Evolutionary conservation across 208 protist species (phyloP).

Genomic region (Angomonas ambiguus): DNA sequence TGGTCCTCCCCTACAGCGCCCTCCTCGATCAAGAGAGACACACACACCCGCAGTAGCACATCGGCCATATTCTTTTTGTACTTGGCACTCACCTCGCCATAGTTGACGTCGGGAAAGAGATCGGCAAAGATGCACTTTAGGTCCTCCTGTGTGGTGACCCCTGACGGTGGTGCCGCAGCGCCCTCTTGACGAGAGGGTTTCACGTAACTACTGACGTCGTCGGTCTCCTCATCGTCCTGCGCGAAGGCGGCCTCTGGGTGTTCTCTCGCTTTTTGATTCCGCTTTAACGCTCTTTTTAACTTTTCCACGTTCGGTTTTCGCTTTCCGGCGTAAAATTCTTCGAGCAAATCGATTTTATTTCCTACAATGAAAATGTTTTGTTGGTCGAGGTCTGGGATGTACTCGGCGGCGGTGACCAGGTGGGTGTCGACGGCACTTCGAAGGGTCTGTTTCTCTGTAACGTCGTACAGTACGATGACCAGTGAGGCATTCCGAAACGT

Average conservation of each 20-base stretch:
- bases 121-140: constrained; percentile 26
- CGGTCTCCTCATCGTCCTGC: constrained; percentile 13
- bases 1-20: not conserved
- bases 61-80: constrained; percentile 20
- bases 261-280: constrained; percentile 6
- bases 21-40: constrained; percentile 25
- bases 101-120: constrained; percentile 37
- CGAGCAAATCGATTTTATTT: constrained; percentile 51
- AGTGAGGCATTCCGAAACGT: constrained; percentile 85
- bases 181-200: not conserved
- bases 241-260: constrained; percentile 19
- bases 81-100: constrained; percentile 50
- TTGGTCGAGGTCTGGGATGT: constrained; percentile 34
- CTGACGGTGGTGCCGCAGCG: not conserved
- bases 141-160: constrained; percentile 10
- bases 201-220: not conserved
- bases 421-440: constrained; percentile 29
- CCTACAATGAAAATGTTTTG: constrained; percentile 39
- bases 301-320: constrained; percentile 1
- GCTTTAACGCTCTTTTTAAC: constrained; percentile 6
- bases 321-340: not conserved
- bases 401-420: constrained; percentile 22
- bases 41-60: constrained; percentile 26
- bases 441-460: constrained; percentile 91
- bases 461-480: constrained; percentile 96